Conservation (phyloP, 1,139 yeast genomes). For the Candida gigantensis region DNA sequence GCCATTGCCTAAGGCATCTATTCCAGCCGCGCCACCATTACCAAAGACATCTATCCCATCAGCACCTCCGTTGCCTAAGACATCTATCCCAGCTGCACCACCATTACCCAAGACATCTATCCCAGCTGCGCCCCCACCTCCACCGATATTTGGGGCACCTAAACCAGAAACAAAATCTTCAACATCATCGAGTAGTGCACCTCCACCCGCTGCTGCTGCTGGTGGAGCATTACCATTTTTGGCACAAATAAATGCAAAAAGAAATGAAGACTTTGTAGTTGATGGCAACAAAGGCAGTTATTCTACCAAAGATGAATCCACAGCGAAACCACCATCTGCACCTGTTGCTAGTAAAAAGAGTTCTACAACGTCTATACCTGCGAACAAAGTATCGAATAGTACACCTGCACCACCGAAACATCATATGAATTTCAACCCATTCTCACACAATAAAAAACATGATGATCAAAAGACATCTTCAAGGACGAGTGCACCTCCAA, state of each 20-base stretch:
- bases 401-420: constrained; percentile 7
- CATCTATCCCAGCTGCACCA: constrained; percentile 9
- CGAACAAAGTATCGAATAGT: background rate
- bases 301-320: constrained; percentile 19
- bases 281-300: constrained; percentile 26
- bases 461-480: constrained; percentile 4
- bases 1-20: constrained; percentile 12
- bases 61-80: constrained; percentile 24
- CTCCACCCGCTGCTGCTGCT: constrained; percentile 15
- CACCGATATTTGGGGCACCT: constrained; percentile 16
- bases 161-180: constrained; percentile 7
- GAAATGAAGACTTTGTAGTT: constrained; percentile 38
- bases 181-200: constrained; percentile 17
- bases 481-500: constrained; percentile 13
- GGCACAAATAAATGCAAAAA: constrained; percentile 42
- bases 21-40: constrained; percentile 13
- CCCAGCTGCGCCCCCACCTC: constrained; percentile 24
- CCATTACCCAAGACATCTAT: constrained; percentile 19
- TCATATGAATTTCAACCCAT: constrained; percentile 8
- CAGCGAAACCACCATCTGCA: constrained; percentile 19
- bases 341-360: constrained; percentile 19
- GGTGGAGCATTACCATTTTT: constrained; percentile 43
- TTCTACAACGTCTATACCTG: constrained; percentile 5
- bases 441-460: constrained; percentile 12
- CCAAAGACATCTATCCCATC: constrained; percentile 18